Evolutionary conservation across 306 rosid species (phyloP).

Genomic region (Morella rubra): DNA sequence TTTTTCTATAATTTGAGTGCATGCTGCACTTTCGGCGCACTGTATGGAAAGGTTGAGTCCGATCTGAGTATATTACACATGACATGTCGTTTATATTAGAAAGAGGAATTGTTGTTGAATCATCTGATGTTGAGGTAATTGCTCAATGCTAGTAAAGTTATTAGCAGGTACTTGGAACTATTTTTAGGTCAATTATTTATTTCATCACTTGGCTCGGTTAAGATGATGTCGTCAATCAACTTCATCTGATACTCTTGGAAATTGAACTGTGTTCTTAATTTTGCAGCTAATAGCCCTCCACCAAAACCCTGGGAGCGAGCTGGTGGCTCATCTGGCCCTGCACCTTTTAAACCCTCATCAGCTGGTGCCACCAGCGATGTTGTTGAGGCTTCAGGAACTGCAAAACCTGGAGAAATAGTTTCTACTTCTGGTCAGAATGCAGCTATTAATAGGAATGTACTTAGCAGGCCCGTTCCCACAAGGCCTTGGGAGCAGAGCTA

Average conservation of each 20-base stretch:
- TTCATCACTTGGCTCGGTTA: not conserved
- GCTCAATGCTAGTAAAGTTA: not conserved
- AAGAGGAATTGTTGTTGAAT: not conserved
- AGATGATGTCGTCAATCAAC: not conserved
- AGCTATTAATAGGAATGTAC: conserved; percentile 50
- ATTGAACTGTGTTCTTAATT: conserved; percentile 15
- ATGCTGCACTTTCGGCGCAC: not conserved
- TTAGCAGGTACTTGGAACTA: not conserved
- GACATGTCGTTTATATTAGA: not conserved
- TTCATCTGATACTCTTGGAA: not conserved
- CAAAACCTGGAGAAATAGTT: conserved; percentile 92
- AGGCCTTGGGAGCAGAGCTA: conserved; percentile 96
- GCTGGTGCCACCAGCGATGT: conserved; percentile 82
- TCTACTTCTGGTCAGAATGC: conserved; percentile 52
- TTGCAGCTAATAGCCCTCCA: conserved; percentile 74
- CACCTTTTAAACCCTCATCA: conserved; percentile 88
- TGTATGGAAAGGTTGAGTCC: not conserved
- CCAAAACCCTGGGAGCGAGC: conserved; percentile 94
- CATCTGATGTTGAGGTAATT: not conserved
- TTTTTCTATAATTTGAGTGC: not conserved
- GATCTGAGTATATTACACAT: not conserved
- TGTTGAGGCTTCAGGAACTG: conserved; percentile 97
- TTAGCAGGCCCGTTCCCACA: conserved; percentile 77
- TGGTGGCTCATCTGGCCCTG: conserved; percentile 79
- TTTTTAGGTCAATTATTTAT: not conserved